Base-by-base conservation (phyloP, 2,329 filamentous ascomycete genomes). In the Aspergillus arachidicola region DNA sequence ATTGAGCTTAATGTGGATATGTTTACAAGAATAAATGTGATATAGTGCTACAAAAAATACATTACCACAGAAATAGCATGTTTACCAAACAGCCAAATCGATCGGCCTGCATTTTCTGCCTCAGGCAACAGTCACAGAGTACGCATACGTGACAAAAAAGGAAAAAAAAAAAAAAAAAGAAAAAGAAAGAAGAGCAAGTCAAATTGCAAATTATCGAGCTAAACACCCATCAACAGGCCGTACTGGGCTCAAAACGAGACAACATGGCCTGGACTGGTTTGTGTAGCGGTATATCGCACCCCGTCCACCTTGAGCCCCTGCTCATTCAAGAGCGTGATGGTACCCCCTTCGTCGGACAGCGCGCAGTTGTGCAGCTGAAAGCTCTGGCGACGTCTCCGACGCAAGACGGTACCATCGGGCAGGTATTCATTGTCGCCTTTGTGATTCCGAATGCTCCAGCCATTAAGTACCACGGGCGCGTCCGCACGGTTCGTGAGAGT, bases 281-380 rank as follows among this genome's bases (percentile, higher is more conserved):
- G 57, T 6, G 28, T 50, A 36, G 57, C 41, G 4, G 48, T 56
- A 51, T 68, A 68, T 38, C 66, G 66, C 14, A 68, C 64, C 2
- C 66, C 66, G 28, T 64, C 64, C 21, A 68, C 59, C 53, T 65
- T 68, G 30, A 66, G 21, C 14, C 66, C 66, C 3, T 66, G 23
- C 7, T 64, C 57, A 60, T 68, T 59, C 21, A 66, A 26, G 4
- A 68, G 57, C 6, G 66, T 68, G n/a, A 68, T 66, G 19, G 54
- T 66, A 50, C 66, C 66, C 3, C 64, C 66, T 6, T 63, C 12
- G 0, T 41, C 53, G n/a, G 59, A 64, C 14, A 68, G 50, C n/a
- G 48, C 48, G 46, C 11, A 58, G 58, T 32, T 60, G 16, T n/a
- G 61, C n/a, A 38, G 66, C 12, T 14, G 26, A 63, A 67, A 28